A percentile compares a stretch with the other conserved stretches of the same genome.
These are phyloP conservation scores for Daldinia caldariorum DNA, from an alignment of 495 filamentous ascomycete species.

Conservation along the genomic window DNA sequence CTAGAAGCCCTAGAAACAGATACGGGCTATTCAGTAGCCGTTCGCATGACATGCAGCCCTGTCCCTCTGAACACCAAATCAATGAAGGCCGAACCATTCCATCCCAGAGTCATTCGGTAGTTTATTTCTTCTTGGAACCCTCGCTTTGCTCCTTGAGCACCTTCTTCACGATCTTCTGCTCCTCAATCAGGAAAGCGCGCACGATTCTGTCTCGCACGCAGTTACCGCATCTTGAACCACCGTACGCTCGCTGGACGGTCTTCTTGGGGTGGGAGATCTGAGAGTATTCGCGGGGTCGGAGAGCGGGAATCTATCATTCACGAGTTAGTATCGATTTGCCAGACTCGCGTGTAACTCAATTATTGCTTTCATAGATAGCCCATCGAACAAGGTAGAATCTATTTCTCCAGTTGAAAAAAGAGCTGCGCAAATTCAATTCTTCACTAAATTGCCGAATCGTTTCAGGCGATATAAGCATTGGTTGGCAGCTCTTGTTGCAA, in stretches of 20 bases:
- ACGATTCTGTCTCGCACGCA: constrained; percentile 98
- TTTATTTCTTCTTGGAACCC: constrained; percentile 82
- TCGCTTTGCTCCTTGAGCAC: constrained; percentile 84
- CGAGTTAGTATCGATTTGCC: constrained; percentile 14
- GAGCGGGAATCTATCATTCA: constrained; percentile 80
- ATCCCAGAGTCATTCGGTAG: constrained; percentile 43
- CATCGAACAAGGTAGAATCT: neutral
- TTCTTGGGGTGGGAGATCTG: constrained; percentile 97
- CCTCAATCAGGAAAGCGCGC: constrained; percentile 98
- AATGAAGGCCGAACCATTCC: constrained; percentile 56
- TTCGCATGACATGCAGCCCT: constrained; percentile 58
- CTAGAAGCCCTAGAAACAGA: constrained; percentile 61
- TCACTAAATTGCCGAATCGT: neutral
- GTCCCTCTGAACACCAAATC: constrained; percentile 62
- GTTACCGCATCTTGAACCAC: constrained; percentile 96
- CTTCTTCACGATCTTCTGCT: constrained; percentile 99
- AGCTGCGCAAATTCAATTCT: neutral
- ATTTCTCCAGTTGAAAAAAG: neutral
- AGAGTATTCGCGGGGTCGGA: constrained; percentile 96
- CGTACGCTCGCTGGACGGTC: constrained; percentile 97
- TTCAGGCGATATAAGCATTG: neutral
- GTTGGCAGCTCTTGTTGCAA: neutral
- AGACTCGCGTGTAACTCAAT: neutral
- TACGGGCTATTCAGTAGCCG: constrained; percentile 51
- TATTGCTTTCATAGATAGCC: neutral